Evolutionary conservation across 108 stramenopile species (phyloP).

Genomic region (Conticribra weissflogii): DNA sequence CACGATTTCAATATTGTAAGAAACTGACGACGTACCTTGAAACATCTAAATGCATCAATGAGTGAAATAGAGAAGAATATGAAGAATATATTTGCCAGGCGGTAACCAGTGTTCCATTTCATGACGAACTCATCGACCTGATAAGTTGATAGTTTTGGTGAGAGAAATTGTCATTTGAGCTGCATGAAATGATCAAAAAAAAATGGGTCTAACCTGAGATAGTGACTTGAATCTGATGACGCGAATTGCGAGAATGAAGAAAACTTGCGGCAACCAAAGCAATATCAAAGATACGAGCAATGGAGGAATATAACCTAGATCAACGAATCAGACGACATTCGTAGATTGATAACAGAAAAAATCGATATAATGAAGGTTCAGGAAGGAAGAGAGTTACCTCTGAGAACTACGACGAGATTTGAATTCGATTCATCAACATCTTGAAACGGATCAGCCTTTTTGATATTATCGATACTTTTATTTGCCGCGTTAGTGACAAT

Average conservation of each 20-base stretch:
- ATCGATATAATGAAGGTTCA: too few relatives aligned
- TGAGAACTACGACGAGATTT: conserved; percentile 15
- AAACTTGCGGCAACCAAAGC: conserved; percentile 40
- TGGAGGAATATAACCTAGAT: conserved; percentile 47
- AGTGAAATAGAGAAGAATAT: conserved; percentile 35
- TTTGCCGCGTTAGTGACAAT: conserved; percentile 7
- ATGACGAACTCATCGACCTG: conserved; percentile 44
- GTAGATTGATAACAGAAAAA: too few relatives aligned
- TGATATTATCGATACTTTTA: conserved; percentile 5
- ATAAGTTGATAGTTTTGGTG: background rate
- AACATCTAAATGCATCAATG: conserved; percentile 24
- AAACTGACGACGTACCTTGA: conserved; percentile 9
- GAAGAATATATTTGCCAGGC: conserved; percentile 37
- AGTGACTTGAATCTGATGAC: conserved; percentile 60
- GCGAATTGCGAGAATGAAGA: conserved; percentile 38
- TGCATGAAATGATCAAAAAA: background rate
- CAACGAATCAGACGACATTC: too few relatives aligned
- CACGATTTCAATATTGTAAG: background rate
- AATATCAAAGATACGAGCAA: conserved; percentile 49
- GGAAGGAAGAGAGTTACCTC: too few relatives aligned
- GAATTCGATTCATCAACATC: conserved; percentile 1
- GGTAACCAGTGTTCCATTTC: conserved; percentile 43
- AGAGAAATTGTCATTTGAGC: background rate
- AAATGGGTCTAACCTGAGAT: conserved; percentile 27
- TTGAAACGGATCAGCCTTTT: conserved; percentile 1